These are phyloP conservation scores for Leucocoprinus leucothites DNA, from an alignment of 768 basidiomycete species.

Conservation along the genomic window DNA sequence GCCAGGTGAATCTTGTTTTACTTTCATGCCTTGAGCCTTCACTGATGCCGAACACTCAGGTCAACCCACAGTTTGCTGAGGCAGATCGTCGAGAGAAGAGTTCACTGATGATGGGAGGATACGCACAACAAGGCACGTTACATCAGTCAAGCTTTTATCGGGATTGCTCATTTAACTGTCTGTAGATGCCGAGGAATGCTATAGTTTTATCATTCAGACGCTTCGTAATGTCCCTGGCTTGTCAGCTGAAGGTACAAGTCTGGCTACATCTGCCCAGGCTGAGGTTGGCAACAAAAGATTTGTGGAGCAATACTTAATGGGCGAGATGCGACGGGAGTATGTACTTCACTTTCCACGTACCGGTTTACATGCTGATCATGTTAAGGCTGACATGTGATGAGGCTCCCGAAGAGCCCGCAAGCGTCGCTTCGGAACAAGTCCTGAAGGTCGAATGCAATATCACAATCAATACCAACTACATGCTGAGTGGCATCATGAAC, in stretches of 20 bases:
- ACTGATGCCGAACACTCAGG: slow-evolving; percentile 24
- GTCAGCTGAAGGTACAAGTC: slow-evolving; percentile 28
- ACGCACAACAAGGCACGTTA: slow-evolving; percentile 73
- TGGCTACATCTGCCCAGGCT: slow-evolving; percentile 21
- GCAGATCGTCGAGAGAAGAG: slow-evolving; percentile 41
- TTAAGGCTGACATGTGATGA: slow-evolving; percentile 78
- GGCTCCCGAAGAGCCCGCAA: slow-evolving; percentile 71
- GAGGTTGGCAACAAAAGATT: slow-evolving; percentile 49
- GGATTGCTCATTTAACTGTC: not conserved
- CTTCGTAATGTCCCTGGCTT: slow-evolving; percentile 68
- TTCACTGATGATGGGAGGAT: slow-evolving; percentile 37
- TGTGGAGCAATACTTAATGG: slow-evolving; percentile 79
- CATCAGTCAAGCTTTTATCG: slow-evolving; percentile 18
- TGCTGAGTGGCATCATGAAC: slow-evolving; percentile 81
- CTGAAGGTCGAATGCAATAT: slow-evolving; percentile 96
- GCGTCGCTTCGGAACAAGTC: slow-evolving; percentile 64
- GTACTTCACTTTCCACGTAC: slow-evolving; percentile 17
- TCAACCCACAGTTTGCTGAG: slow-evolving; percentile 92
- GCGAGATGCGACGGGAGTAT: slow-evolving; percentile 70
- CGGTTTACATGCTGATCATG: too few relatives aligned
- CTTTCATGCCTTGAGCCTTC: too few relatives aligned
- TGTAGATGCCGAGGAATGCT: slow-evolving; percentile 89
- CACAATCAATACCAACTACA: slow-evolving; percentile 78
- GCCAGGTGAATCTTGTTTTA: slow-evolving; percentile 35
- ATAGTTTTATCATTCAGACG: slow-evolving; percentile 67